Percentiles rank a stretch among this genome's conserved stretches.
Conservation (phyloP, 2,329 filamentous ascomycete genomes). For the Westerdykella aurantiaca region DNA sequence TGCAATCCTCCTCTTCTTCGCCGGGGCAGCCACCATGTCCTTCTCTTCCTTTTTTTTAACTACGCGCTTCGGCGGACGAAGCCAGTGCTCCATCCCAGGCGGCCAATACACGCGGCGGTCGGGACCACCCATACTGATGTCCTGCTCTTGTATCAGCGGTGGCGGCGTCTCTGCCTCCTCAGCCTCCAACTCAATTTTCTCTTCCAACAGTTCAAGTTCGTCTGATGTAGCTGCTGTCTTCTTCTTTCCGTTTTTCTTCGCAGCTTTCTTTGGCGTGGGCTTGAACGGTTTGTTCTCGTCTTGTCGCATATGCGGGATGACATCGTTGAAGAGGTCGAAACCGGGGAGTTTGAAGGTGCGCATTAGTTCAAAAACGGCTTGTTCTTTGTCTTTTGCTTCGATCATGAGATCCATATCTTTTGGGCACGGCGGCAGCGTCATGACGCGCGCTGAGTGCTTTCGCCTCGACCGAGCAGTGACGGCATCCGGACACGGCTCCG, state of each 20-base stretch:
- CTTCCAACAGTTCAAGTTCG: conserved; percentile 36
- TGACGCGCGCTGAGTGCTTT: conserved; percentile 78
- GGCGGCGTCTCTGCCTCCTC: conserved; percentile 33
- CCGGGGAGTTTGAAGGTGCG: conserved; percentile 78
- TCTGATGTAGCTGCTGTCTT: conserved; percentile 31
- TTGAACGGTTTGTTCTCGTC: conserved; percentile 62
- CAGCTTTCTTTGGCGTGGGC: conserved; percentile 37
- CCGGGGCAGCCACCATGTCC: conserved; percentile 26
- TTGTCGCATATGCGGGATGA: conserved; percentile 68
- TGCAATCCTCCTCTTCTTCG: conserved; percentile 23
- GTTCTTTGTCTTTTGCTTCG: conserved; percentile 96
- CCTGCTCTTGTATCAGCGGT: conserved; percentile 54
- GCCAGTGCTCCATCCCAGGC: conserved; percentile 81
- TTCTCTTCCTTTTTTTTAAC: conserved; percentile 49
- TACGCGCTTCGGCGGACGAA: conserved; percentile 71
- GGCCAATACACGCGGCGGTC: conserved; percentile 86
- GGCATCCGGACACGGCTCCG: conserved; percentile 69
- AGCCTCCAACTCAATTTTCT: conserved; percentile 36
- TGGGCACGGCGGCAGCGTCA: conserved; percentile 73
- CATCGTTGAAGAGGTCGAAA: conserved; percentile 66
- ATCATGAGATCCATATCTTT: conserved; percentile 96
- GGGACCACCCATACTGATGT: conserved; percentile 80
- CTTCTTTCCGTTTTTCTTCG: conserved; percentile 44
- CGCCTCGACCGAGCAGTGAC: conserved; percentile 71
- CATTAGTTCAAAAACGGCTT: conserved; percentile 94